A percentile compares a stretch with the other conserved stretches of the same genome.
Conservation (phyloP, 441 rosid genomes). For the Macaranga tanarius region DNA sequence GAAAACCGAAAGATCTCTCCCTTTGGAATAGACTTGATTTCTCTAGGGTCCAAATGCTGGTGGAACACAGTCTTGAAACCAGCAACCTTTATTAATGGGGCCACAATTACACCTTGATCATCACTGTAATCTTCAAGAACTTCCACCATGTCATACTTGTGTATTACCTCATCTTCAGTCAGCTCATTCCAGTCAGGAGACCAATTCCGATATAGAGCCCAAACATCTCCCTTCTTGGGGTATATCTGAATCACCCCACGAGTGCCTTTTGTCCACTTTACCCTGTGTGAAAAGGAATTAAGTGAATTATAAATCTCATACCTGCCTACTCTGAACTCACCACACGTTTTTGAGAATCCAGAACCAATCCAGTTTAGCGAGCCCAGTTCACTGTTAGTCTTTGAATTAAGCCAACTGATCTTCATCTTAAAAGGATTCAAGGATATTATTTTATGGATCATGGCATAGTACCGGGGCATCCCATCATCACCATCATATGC, state of each 20-base stretch:
- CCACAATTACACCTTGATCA: slow-evolving; percentile 31
- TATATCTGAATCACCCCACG: slow-evolving; percentile 38
- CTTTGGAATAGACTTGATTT: slow-evolving; percentile 32
- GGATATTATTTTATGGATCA: slow-evolving; percentile 21
- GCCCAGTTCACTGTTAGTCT: slow-evolving; percentile 33
- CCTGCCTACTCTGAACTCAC: slow-evolving; percentile 41
- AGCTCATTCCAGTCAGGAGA: slow-evolving; percentile 44
- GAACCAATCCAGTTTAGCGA: slow-evolving; percentile 39
- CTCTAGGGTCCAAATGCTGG: slow-evolving; percentile 34
- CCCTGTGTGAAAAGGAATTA: slow-evolving; percentile 42
- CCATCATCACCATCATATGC: slow-evolving; percentile 31
- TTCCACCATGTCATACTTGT: slow-evolving; percentile 44
- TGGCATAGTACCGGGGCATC: slow-evolving; percentile 28
- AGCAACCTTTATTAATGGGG: slow-evolving; percentile 43
- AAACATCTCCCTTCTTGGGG: slow-evolving; percentile 42
- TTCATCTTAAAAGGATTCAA: slow-evolving; percentile 23
- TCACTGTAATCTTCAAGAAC: slow-evolving; percentile 43
- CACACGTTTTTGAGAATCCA: slow-evolving; percentile 41
- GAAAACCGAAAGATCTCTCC: slow-evolving; percentile 36
- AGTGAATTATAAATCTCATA: slow-evolving; percentile 31
- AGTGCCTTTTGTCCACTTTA: slow-evolving; percentile 39
- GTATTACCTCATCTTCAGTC: slow-evolving; percentile 36
- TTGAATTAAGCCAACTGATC: slow-evolving; percentile 35
- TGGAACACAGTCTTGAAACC: slow-evolving; percentile 46
- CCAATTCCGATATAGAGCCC: slow-evolving; percentile 51